Percentiles rank a stretch among this genome's conserved stretches.
These are phyloP conservation scores for Trypanosoma avium DNA, from an alignment of 208 protist genomes.

Conservation along the genomic window DNA sequence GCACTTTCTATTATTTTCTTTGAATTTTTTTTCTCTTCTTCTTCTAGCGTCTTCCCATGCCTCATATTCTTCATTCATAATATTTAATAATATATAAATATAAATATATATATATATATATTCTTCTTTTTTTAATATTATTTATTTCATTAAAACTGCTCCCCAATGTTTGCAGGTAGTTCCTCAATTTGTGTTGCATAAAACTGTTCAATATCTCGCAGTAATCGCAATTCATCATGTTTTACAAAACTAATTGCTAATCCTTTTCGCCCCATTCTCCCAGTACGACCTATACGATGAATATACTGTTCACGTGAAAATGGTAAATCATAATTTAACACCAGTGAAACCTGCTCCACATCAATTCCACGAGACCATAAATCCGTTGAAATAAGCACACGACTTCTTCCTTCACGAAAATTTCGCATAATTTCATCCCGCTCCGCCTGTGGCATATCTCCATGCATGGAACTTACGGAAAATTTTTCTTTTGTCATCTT, in stretches of 20 bases:
- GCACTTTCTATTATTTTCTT: conserved; percentile 1
- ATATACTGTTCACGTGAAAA: conserved; percentile 93
- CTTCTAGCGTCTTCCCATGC: too few species aligned
- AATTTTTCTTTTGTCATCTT: conserved; percentile 96
- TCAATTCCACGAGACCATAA: conserved; percentile 95
- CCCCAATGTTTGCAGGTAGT: conserved; percentile 89
- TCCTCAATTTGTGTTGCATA: conserved; percentile 97
- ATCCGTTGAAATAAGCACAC: conserved; percentile 99
- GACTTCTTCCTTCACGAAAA: conserved; percentile 95
- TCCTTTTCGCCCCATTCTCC: conserved; percentile 97
- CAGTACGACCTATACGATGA: conserved; percentile 96
- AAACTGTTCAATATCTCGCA: conserved; percentile 97
- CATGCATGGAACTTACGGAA: conserved; percentile 96
- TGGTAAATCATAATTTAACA: conserved; percentile 99
- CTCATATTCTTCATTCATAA: too few species aligned
- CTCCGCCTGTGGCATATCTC: conserved; percentile 98
- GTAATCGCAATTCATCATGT: conserved; percentile 87
- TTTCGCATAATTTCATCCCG: conserved; percentile 97
- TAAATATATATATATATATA: too few species aligned
- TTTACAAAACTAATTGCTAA: conserved; percentile 99
- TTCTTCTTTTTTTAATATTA: neutral
- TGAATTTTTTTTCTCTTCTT: neutral
- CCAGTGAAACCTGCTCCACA: conserved; percentile 97
- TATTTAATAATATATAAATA: too few species aligned
- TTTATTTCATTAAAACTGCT: conserved; percentile 44